Evolutionary conservation across 1,284 basidiomycete species (phyloP).

Genomic region (Cryptococcus wingfieldii): DNA sequence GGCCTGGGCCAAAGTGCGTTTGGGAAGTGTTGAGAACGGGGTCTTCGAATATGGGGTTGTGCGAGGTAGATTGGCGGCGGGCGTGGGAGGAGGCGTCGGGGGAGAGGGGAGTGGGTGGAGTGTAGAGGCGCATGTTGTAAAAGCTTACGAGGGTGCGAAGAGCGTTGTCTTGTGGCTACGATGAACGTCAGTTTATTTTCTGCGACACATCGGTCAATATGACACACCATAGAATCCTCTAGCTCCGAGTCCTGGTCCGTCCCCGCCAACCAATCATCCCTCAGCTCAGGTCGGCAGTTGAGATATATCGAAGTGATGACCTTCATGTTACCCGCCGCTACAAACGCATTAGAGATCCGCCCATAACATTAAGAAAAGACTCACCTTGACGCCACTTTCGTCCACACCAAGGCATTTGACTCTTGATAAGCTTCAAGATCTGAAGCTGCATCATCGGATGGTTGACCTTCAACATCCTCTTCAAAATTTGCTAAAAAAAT

Average conservation of each 20-base stretch:
- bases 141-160: constrained; percentile 90
- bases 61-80: constrained; percentile 27
- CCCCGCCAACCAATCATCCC: constrained; percentile 96
- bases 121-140: constrained; percentile 53
- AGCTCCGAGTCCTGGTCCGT: constrained; percentile 86
- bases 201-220: neutral
- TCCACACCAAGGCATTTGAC: constrained; percentile 96
- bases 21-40: constrained; percentile 15
- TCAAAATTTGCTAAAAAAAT: constrained; percentile 76
- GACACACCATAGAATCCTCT: constrained; percentile 52
- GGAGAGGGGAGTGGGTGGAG: constrained; percentile 20
- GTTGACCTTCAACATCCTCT: constrained; percentile 86
- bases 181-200: constrained; percentile 1
- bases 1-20: neutral
- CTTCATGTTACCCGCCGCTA: constrained; percentile 85
- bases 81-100: constrained; percentile 15
- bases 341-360: constrained; percentile 3
- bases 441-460: constrained; percentile 93
- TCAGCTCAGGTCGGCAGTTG: constrained; percentile 90
- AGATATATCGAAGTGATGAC: constrained; percentile 98
- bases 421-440: constrained; percentile 97
- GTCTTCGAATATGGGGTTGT: constrained; percentile 25
- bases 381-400: constrained; percentile 95
- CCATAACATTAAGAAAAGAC: constrained; percentile 29
- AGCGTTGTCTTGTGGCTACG: constrained; percentile 90